phyloP scores from a whole-genome alignment of 208 protist genomes.

The Phytomonas francai region DNA sequence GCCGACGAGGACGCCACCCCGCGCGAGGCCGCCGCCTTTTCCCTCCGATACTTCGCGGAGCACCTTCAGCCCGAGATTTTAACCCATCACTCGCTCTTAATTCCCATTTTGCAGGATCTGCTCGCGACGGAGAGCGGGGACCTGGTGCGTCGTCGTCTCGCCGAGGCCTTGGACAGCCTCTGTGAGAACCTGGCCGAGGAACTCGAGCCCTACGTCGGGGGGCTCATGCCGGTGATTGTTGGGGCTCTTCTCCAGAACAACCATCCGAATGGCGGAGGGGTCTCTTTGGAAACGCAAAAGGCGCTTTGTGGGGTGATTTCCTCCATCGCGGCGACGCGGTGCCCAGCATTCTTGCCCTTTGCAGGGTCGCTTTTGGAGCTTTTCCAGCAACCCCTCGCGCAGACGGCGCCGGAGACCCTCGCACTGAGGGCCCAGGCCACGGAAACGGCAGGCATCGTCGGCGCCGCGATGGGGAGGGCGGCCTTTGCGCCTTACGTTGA shows the following conservation, averaged over 20 bases:
- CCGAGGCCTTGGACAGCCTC: constrained; percentile 64
- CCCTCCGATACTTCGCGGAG: constrained; percentile 60
- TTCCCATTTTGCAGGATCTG: constrained; percentile 62
- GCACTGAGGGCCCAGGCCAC: constrained; percentile 71
- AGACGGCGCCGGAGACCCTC: constrained; percentile 38
- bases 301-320: constrained; percentile 65
- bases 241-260: constrained; percentile 31
- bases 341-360: constrained; percentile 37
- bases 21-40: constrained; percentile 68
- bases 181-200: constrained; percentile 79
- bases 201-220: constrained; percentile 62
- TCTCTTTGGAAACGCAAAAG: constrained; percentile 58
- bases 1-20: constrained; percentile 38
- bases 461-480: constrained; percentile 58
- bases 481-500: constrained; percentile 57
- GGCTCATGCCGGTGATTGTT: constrained; percentile 54
- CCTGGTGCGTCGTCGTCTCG: constrained; percentile 56
- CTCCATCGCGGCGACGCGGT: constrained; percentile 62
- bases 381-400: constrained; percentile 48
- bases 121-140: constrained; percentile 46
- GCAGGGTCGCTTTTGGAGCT: constrained; percentile 55
- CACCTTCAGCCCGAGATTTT: constrained; percentile 85
- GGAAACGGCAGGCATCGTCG: constrained; percentile 75
- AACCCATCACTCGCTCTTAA: constrained; percentile 50
- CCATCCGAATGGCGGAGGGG: background rate